A percentile compares a stretch with the other conserved stretches of the same genome.
phyloP scores from a whole-genome alignment of 495 filamentous ascomycete genomes.

The Paragyromitra xinjiangensis region DNA sequence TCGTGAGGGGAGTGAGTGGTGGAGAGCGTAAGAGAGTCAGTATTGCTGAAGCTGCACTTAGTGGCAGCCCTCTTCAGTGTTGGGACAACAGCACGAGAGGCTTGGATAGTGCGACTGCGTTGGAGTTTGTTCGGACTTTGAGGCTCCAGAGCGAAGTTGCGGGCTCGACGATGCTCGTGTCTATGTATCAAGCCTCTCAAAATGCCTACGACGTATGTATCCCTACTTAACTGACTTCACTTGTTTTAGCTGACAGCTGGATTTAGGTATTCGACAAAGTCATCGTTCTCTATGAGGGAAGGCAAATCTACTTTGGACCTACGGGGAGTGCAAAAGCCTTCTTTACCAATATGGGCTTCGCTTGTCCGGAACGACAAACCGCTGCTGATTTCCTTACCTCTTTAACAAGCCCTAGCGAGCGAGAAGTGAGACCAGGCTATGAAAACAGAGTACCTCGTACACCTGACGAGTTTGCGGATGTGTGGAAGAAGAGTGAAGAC shows the following conservation, averaged over 20 bases:
- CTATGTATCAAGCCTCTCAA: conserved; percentile 85
- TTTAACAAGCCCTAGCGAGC: conserved; percentile 75
- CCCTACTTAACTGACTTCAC: background rate
- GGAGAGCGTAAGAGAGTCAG: conserved; percentile 85
- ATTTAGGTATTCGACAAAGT: conserved; percentile 74
- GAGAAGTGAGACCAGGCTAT: conserved; percentile 70
- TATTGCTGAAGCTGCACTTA: conserved; percentile 76
- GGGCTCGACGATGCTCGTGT: conserved; percentile 73
- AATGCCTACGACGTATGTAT: conserved; percentile 69
- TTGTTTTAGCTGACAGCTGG: conserved; percentile 2
- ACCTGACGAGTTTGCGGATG: conserved; percentile 75
- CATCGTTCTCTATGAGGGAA: conserved; percentile 79
- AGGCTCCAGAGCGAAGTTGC: conserved; percentile 72
- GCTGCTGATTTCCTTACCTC: conserved; percentile 84
- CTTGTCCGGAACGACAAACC: conserved; percentile 75
- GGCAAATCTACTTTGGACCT: conserved; percentile 81
- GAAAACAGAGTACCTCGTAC: conserved; percentile 73
- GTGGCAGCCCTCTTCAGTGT: conserved; percentile 74
- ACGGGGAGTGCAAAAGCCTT: conserved; percentile 71
- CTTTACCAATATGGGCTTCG: conserved; percentile 78
- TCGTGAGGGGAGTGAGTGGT: conserved; percentile 79
- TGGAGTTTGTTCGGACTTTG: conserved; percentile 80
- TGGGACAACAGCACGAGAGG: conserved; percentile 89
- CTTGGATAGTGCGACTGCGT: conserved; percentile 78
- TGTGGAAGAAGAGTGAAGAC: conserved; percentile 74